Evolutionary conservation across 768 basidiomycete genomes (phyloP).

Genomic region (Suillus weaverae): DNA sequence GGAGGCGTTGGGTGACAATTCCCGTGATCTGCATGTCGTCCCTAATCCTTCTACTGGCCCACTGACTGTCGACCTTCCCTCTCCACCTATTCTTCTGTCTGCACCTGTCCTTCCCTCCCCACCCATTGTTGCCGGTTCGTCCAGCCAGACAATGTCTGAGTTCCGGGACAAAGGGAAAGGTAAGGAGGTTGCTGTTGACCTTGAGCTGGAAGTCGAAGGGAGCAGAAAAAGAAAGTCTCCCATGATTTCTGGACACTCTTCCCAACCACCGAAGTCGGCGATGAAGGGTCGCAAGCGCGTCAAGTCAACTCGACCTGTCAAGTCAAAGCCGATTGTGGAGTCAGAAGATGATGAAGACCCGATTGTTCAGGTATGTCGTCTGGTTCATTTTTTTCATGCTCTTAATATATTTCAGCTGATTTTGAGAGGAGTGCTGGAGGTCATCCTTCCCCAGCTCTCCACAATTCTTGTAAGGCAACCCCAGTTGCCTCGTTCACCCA

Average conservation of each 20-base stretch:
- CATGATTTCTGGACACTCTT: not conserved
- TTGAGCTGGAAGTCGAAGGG: no score
- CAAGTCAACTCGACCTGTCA: not conserved
- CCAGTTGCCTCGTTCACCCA: not conserved
- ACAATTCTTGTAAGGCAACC: not conserved
- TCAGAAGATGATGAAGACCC: not conserved
- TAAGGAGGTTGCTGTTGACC: no score
- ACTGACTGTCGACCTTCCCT: not conserved
- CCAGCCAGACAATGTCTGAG: no score
- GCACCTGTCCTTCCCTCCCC: no score
- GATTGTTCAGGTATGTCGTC: not conserved
- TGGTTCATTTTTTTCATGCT: not conserved
- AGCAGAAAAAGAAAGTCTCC: not conserved
- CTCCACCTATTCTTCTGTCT: no score
- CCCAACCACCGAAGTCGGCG: not conserved
- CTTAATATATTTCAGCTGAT: not conserved
- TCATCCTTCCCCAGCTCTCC: not conserved
- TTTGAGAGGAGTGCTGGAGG: not conserved
- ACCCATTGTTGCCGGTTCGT: no score
- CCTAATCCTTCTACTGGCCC: no score
- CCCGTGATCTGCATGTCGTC: no score
- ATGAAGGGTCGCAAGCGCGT: not conserved
- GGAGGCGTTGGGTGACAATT: not conserved
- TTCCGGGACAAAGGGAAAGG: no score
- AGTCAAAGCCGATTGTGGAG: not conserved